Evolutionary conservation across 768 basidiomycete genomes (phyloP), one percentile per base, ranked within the genome.

Genomic region (Suillus americanus): DNA sequence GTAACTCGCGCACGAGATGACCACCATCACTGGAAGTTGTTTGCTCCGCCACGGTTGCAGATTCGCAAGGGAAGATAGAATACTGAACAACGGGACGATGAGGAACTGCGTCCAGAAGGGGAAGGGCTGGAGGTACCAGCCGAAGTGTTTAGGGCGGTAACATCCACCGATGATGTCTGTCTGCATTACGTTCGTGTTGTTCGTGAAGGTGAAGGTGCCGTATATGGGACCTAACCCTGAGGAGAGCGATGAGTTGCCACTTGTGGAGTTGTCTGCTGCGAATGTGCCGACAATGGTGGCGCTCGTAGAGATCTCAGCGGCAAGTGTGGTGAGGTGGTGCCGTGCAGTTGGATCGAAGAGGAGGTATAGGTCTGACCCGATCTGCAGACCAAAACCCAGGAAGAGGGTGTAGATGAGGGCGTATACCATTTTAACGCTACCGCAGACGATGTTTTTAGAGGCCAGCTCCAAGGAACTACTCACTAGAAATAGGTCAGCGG

Each of bases 321-420:
- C 83, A n/a, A 90, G 76, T 23, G 79, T 76, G 35, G 85, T 79
- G 23, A 91, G 80, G 55, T 80, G 80, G 46, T 75, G 79, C 28
- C 87, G 86, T 25, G 84, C 83, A 3, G 74, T 72, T 5, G 78
- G 82, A 69, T 93, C 92, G 64, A 94, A 80, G 51, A 92, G 81
- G 40, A 91, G 85, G 70, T 87, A 93, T 37, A 94, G 80, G 70
- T 94, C 92, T 33, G 88, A 91, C 51, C 92, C 92, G 62, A 94
- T 91, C 69, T 92, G 91, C 40, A 94, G 79, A 60, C 91, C 91
- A 72, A 94, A 94, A 3, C 92, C 92, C 72, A 94, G 75, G 73
- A 93, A 94, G 8, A 94, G 78, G 0, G 92, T 92, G 69, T 93
- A 94, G 38, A 94, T 92, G 66, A 94, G 80, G n/a, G 92, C 90